Evolutionary conservation across 2,329 filamentous ascomycete species (phyloP), one percentile per base, ranked within the genome.

Genomic region (Blastomyces silverae): DNA sequence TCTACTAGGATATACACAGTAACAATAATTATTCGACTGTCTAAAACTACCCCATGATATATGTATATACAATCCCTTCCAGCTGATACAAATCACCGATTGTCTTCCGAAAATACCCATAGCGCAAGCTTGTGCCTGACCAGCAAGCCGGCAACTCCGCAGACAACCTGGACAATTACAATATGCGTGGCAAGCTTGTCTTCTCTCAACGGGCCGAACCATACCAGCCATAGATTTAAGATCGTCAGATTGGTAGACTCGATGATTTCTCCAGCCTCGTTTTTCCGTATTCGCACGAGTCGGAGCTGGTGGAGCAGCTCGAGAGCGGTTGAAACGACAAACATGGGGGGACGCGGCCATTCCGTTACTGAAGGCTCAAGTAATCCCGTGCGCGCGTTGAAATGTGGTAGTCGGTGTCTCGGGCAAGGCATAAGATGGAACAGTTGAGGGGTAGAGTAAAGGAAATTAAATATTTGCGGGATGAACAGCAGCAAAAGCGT

Each of bases 401-500:
- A 96, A 65, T 85, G 87, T 25, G 94, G 94, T 53, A 99, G 82
- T 67, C 94, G 87, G 80, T 99, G 94, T 71, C 94, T 87, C 42
- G 94, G 94, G 75, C 94, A 99, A 20, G 92, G 92, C 61, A 99
- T 84, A 52, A 99, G 74, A 64, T 89, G 88, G 76, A 97, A 96
- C 61, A 99, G 83, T 75, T 99, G 94, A 6, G 94, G 94, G 0
- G 85, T 86, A 50, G 92, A 97, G 80, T 97, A 99, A 69, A 93
- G 74, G 75, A 97, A 97, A 81, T 99, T 99, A 84, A 95, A 92
- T 71, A 95, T 89, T 79, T 99, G 94, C 17, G 94, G 94, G 50
- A 96, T 83, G 70, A 99, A 89, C 10, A 99, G 83, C 61, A 99
- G 84, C 64, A 96, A 84, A 57, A 99, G 84, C 0, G 94, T 99